Percentiles rank a stretch among this genome's conserved stretches.
Evolutionary conservation across 805 yeast genomes (phyloP).

Genomic region (Blastobotrys attinorum): DNA sequence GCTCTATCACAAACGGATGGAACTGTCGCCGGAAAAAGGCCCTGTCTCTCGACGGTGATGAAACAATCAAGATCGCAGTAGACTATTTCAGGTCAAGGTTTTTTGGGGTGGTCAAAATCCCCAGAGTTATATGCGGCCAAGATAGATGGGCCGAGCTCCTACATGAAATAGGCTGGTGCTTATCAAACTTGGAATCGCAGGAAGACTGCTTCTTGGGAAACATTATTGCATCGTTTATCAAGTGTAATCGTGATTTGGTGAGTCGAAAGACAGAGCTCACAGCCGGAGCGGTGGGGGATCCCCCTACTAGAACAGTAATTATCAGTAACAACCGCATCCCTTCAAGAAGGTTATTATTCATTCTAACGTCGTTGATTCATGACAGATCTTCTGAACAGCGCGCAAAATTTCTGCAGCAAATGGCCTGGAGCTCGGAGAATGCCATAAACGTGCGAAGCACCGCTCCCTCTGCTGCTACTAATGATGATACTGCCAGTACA

Average conservation of each 20-base stretch:
- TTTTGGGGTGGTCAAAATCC: slow-evolving; percentile 15
- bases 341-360: slow-evolving; percentile 17
- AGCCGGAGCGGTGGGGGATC: neutral
- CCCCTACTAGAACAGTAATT: slow-evolving; percentile 15
- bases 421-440: neutral
- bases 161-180: slow-evolving; percentile 11
- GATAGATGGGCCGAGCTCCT: slow-evolving; percentile 16
- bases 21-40: neutral
- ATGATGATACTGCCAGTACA: neutral
- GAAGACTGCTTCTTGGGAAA: slow-evolving; percentile 10
- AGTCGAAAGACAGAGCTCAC: neutral
- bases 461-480: neutral
- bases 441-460: neutral
- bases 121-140: slow-evolving; percentile 23
- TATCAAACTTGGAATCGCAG: slow-evolving; percentile 1
- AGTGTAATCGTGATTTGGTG: slow-evolving; percentile 1
- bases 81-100: slow-evolving; percentile 14
- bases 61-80: slow-evolving; percentile 14
- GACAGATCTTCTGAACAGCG: slow-evolving; percentile 6
- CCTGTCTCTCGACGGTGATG: slow-evolving; percentile 9
- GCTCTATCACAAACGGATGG: too few relatives aligned
- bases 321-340: slow-evolving; percentile 16
- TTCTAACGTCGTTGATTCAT: slow-evolving; percentile 16
- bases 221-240: slow-evolving; percentile 11
- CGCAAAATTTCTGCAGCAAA: neutral